Evolutionary conservation across 2,329 filamentous ascomycete genomes (phyloP).

Genomic region (Trichoderma lentiforme): DNA sequence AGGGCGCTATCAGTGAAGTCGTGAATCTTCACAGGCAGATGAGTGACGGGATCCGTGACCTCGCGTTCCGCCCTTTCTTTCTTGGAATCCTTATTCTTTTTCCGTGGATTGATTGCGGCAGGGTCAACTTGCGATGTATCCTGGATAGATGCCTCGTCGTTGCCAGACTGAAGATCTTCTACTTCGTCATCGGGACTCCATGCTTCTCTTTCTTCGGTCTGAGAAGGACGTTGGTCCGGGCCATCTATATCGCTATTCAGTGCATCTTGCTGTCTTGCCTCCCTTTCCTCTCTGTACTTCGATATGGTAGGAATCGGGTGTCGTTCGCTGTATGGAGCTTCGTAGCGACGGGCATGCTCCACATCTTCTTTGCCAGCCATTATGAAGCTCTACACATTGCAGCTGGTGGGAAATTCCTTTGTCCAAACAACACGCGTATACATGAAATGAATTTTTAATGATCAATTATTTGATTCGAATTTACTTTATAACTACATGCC

Average conservation of each 20-base stretch:
- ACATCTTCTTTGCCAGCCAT: slow-evolving; percentile 38
- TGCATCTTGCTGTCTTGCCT: slow-evolving; percentile 41
- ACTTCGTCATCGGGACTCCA: background rate
- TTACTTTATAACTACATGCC: background rate
- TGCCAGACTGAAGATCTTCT: background rate
- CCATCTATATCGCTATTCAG: slow-evolving; percentile 29
- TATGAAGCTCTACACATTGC: background rate
- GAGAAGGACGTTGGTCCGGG: slow-evolving; percentile 12
- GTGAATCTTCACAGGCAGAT: slow-evolving; percentile 64
- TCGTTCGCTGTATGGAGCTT: slow-evolving; percentile 40
- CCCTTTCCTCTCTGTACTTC: slow-evolving; percentile 46
- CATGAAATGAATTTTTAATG: background rate
- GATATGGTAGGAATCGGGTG: slow-evolving; percentile 49
- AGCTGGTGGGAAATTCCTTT: background rate
- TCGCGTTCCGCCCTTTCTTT: slow-evolving; percentile 51
- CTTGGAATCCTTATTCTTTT: slow-evolving; percentile 49
- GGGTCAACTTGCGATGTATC: slow-evolving; percentile 38
- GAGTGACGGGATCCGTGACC: slow-evolving; percentile 71
- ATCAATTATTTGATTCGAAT: background rate
- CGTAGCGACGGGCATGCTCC: slow-evolving; percentile 38
- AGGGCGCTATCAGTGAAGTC: slow-evolving; percentile 65
- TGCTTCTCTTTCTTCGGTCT: slow-evolving; percentile 13
- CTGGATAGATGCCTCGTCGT: slow-evolving; percentile 21
- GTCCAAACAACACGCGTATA: background rate
- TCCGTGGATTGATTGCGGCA: slow-evolving; percentile 40